phyloP scores from a whole-genome alignment of 1,139 yeast species.

The Suhomyces bokatorum region DNA sequence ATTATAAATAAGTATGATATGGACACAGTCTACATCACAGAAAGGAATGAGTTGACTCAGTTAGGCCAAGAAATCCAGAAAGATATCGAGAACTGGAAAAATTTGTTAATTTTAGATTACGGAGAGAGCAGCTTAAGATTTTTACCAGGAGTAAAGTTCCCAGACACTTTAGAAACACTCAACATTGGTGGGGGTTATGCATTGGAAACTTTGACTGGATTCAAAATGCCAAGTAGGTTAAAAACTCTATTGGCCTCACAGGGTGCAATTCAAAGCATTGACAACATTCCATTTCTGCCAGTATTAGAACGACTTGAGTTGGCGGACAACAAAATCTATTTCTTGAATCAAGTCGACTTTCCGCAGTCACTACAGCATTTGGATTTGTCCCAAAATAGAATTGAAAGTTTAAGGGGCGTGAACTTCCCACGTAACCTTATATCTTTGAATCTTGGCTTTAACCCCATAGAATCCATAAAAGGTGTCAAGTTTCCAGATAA shows the following conservation, averaged over 20 bases:
- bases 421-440: slow-evolving; percentile 38
- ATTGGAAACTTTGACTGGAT: slow-evolving; percentile 43
- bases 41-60: slow-evolving; percentile 33
- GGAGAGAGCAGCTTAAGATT: slow-evolving; percentile 41
- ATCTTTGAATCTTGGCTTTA: slow-evolving; percentile 36
- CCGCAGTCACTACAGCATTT: slow-evolving; percentile 34
- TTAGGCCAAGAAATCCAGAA: slow-evolving; percentile 43
- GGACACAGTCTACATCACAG: slow-evolving; percentile 39
- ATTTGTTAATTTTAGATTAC: slow-evolving; percentile 38
- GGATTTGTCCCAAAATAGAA: slow-evolving; percentile 44
- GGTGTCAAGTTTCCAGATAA: slow-evolving; percentile 45
- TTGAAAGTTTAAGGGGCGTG: slow-evolving; percentile 42
- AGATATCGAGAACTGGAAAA: slow-evolving; percentile 40
- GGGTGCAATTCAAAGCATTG: slow-evolving; percentile 39
- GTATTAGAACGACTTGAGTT: slow-evolving; percentile 36
- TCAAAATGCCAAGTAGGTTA: slow-evolving; percentile 41
- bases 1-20: slow-evolving; percentile 41
- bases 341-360: slow-evolving; percentile 42
- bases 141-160: slow-evolving; percentile 44
- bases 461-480: slow-evolving; percentile 47
- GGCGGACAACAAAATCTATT: slow-evolving; percentile 42
- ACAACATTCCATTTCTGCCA: slow-evolving; percentile 37
- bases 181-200: slow-evolving; percentile 46
- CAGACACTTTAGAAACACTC: slow-evolving; percentile 39
- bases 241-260: slow-evolving; percentile 34